These are phyloP conservation scores for Diplocarpon mali DNA, from an alignment of 2,329 filamentous ascomycete genomes.

Conservation along the genomic window DNA sequence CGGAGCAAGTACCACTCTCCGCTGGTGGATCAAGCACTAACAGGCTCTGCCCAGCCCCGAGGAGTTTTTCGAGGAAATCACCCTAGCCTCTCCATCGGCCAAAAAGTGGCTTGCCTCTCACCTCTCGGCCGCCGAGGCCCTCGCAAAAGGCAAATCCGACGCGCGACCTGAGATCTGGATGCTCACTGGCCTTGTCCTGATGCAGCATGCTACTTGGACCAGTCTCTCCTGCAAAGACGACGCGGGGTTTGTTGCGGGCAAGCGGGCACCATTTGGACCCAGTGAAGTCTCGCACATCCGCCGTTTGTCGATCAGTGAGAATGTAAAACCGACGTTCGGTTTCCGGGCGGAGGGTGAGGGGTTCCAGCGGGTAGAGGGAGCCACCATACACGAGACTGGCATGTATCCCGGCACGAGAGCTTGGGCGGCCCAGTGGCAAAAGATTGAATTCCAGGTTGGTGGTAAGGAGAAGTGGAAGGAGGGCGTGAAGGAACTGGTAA, in stretches of 20 bases:
- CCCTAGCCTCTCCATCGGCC: constrained; percentile 13
- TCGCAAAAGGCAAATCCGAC: constrained; percentile 6
- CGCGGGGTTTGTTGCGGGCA: constrained; percentile 12
- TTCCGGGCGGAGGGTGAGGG: constrained; percentile 6
- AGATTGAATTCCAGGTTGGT: constrained; percentile 10
- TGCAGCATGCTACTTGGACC: constrained; percentile 21
- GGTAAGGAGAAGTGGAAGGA: constrained; percentile 4
- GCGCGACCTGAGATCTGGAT: constrained; percentile 15
- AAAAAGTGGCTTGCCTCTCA: constrained; percentile 18
- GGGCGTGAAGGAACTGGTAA: constrained; percentile 7
- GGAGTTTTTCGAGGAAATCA: constrained; percentile 15
- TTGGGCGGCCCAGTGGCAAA: constrained; percentile 18
- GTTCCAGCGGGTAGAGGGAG: constrained; percentile 9
- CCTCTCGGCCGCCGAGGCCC: constrained; percentile 15
- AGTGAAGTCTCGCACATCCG: constrained; percentile 14
- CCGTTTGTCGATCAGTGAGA: constrained; percentile 14
- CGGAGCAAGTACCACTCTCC: constrained; percentile 10
- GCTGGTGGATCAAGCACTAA: background rate
- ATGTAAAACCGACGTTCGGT: constrained; percentile 14
- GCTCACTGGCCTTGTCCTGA: constrained; percentile 19
- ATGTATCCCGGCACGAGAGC: constrained; percentile 18
- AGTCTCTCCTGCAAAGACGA: constrained; percentile 11
- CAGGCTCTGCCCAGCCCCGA: constrained; percentile 3
- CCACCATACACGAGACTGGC: constrained; percentile 17
- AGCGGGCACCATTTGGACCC: constrained; percentile 17